Evolutionary conservation across 2,329 filamentous ascomycete species (phyloP), one percentile per base, ranked within the genome.

Genomic region (Gaeumannomyces sp.): DNA sequence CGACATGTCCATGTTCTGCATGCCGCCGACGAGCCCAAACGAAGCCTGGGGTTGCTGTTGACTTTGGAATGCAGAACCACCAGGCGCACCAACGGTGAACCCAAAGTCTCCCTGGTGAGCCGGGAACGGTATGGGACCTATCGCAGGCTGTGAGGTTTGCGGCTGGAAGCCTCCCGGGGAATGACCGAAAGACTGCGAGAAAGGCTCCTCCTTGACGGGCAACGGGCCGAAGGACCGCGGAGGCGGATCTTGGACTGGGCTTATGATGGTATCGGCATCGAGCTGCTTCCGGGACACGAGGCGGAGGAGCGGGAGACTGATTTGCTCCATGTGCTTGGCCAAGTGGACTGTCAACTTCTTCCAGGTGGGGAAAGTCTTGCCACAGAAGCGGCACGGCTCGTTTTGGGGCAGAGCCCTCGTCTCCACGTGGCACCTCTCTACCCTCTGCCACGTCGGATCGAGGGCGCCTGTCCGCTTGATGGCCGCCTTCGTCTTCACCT

Each of bases 311-410:
- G 93, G 93, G 72, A 97, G 84, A 71, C 91, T 91, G 72, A 97
- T 90, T 69, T 92, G 88, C 75, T 97, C 92, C 92, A 97, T 95
- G 74, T 97, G 93, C 75, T 94, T 94, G 62, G 92, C 92, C 73
- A 97, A 78, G 76, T 97, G 93, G n/a, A 95, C 92, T 0, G 91
- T 96, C 66, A 97, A 79, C 77, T 96, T 96, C 82, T 96, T 97
- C 92, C 92, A 97, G 56, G 87, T 91, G 45, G 85, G 86, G 75
- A 92, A 93, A 16, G 85, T 81, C 75, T 89, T 93, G 66, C 89
- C 89, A 72, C 93, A 97, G 79, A 97, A 97, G 58, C 90, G 87
- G 75, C 93, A 97, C 22, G 90, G 86, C 76, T 97, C 93, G 14
- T 92, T 85, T 64, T 86, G 84, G 4, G 91, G 89, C 66, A 79